Evolutionary conservation across 306 rosid genomes (phyloP).

Genomic region (Fagus sylvatica): DNA sequence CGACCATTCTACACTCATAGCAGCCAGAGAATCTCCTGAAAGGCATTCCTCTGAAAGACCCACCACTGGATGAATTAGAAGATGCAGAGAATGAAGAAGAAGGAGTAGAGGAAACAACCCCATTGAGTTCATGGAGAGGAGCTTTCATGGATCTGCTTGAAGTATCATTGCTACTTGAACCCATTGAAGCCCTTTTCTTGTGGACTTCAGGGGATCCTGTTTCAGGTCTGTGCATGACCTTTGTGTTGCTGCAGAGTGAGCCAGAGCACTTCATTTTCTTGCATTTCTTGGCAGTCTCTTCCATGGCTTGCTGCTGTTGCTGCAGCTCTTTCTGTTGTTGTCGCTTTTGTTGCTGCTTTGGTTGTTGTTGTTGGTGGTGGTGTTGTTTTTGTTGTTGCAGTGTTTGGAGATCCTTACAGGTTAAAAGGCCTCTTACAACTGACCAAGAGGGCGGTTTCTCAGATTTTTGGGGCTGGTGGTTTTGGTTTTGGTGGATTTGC

Average conservation of each 20-base stretch:
- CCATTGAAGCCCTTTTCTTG: slow-evolving; percentile 56
- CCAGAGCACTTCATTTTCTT: slow-evolving; percentile 97
- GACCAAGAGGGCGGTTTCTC: slow-evolving; percentile 82
- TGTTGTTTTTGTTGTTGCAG: slow-evolving; percentile 27
- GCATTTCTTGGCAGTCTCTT: slow-evolving; percentile 64
- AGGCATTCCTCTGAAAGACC: slow-evolving; percentile 83
- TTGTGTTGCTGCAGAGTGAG: slow-evolving; percentile 81
- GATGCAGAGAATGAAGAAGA: slow-evolving; percentile 65
- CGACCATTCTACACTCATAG: slow-evolving; percentile 93
- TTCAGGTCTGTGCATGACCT: slow-evolving; percentile 73
- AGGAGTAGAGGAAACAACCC: slow-evolving; percentile 44
- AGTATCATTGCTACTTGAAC: slow-evolving; percentile 45
- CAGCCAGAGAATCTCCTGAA: slow-evolving; percentile 93
- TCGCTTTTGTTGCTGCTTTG: slow-evolving; percentile 35
- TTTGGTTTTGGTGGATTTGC: slow-evolving; percentile 45
- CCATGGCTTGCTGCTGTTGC: slow-evolving; percentile 51
- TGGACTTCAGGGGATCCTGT: slow-evolving; percentile 55
- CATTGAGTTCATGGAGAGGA: slow-evolving; percentile 62
- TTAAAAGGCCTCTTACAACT: slow-evolving; percentile 67
- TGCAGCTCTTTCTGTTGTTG: slow-evolving; percentile 43
- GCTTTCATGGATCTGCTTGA: slow-evolving; percentile 76
- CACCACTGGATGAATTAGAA: slow-evolving; percentile 56
- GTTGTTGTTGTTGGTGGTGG: slow-evolving; percentile 15
- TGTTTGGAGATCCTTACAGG: slow-evolving; percentile 64
- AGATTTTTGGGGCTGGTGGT: slow-evolving; percentile 51